phyloP scores from a whole-genome alignment of 306 rosid genomes.

The Ormosia emarginata region DNA sequence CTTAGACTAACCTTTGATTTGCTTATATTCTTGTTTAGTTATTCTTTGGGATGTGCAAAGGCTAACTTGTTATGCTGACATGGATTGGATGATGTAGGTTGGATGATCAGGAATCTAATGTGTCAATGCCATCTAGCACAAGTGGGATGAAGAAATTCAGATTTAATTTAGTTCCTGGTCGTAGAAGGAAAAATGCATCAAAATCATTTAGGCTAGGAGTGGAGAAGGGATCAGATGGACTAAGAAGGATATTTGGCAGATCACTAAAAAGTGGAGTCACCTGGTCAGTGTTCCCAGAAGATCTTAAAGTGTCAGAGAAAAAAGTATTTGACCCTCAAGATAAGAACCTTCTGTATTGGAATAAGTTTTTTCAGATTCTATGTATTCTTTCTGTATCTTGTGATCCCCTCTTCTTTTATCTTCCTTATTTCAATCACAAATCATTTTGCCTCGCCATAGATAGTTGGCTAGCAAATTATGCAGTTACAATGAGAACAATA shows the following conservation, averaged over 20 bases:
- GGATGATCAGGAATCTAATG: constrained; percentile 58
- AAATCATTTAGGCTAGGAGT: constrained; percentile 54
- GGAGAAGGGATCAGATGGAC: constrained; percentile 72
- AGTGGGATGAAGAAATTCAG: constrained; percentile 50
- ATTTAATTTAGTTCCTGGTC: constrained; percentile 47
- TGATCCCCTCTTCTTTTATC: constrained; percentile 88
- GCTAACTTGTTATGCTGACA: constrained; percentile 12
- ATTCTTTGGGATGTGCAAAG: not conserved
- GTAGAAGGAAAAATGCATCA: constrained; percentile 40
- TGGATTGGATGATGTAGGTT: constrained; percentile 47
- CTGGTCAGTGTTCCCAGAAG: constrained; percentile 70
- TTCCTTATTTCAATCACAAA: constrained; percentile 63
- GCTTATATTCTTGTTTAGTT: not conserved
- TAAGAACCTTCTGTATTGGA: constrained; percentile 75
- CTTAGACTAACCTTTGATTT: not conserved
- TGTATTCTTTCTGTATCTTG: constrained; percentile 73
- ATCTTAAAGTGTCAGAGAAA: constrained; percentile 65
- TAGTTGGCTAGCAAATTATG: constrained; percentile 40
- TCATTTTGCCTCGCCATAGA: constrained; percentile 77
- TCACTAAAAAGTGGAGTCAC: constrained; percentile 61
- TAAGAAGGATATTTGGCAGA: constrained; percentile 58
- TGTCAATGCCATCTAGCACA: constrained; percentile 33
- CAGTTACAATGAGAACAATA: constrained; percentile 43
- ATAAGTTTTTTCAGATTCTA: constrained; percentile 68
- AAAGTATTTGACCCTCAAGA: constrained; percentile 80